A percentile compares a stretch with the other conserved stretches of the same genome.
These are phyloP conservation scores for Halophytophthora batemanensis DNA, from an alignment of 352 stramenopile genomes.

Conservation along the genomic window DNA sequence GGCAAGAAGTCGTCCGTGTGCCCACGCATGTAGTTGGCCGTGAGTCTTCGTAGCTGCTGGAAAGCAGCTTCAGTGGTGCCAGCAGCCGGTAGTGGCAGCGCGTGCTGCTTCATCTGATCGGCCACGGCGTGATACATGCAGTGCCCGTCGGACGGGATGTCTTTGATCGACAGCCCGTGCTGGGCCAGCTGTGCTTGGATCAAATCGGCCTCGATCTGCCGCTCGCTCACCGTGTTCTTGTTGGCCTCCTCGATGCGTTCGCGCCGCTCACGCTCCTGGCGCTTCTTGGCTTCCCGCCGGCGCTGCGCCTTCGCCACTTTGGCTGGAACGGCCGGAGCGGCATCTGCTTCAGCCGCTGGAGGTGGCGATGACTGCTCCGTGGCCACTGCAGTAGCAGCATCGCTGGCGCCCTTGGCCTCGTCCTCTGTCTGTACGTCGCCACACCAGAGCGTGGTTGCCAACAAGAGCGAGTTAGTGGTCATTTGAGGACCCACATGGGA, in stretches of 20 bases:
- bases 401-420: neutral
- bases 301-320: slow-evolving; percentile 69
- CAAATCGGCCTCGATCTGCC: slow-evolving; percentile 77
- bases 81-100: slow-evolving; percentile 15
- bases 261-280: slow-evolving; percentile 66
- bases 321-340: neutral
- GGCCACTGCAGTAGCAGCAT: slow-evolving; percentile 1
- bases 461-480: neutral
- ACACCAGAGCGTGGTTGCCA: slow-evolving; percentile 7
- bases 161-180: slow-evolving; percentile 75
- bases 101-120: slow-evolving; percentile 83
- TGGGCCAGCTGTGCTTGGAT: slow-evolving; percentile 59
- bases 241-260: slow-evolving; percentile 79
- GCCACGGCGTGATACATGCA: slow-evolving; percentile 97
- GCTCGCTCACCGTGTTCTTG: slow-evolving; percentile 73
- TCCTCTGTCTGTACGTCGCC: slow-evolving; percentile 2
- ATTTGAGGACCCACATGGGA: neutral
- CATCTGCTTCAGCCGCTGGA: slow-evolving; percentile 2
- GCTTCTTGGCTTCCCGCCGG: slow-evolving; percentile 70
- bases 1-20: slow-evolving; percentile 91
- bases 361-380: no score
- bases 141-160: slow-evolving; percentile 96
- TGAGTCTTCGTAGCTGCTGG: slow-evolving; percentile 66
- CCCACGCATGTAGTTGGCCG: slow-evolving; percentile 74
- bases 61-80: slow-evolving; percentile 36